Conservation (phyloP, 129 eudicot species). For the Rutidosis leptorrhynchoides region DNA sequence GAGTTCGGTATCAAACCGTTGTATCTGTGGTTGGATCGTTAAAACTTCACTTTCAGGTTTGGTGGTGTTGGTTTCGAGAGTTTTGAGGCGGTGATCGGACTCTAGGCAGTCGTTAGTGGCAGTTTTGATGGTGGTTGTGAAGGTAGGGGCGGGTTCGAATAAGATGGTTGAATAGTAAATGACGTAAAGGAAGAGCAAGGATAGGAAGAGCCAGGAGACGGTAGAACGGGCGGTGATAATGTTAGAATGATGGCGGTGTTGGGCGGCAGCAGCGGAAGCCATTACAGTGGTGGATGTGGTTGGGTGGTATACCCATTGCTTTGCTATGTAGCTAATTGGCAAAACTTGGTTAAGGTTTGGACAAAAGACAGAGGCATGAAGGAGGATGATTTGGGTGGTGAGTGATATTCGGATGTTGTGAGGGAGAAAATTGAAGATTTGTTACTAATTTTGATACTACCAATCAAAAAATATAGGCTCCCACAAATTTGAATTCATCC, state of each 20-base stretch:
- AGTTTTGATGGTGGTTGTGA: constrained; percentile 23
- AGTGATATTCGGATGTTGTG: constrained; percentile 37
- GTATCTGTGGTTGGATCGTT: constrained; percentile 13
- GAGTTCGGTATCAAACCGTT: constrained; percentile 32
- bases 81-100: constrained; percentile 3
- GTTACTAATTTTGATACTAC: constrained; percentile 14
- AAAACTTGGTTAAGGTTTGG: constrained; percentile 17
- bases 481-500: constrained; percentile 14
- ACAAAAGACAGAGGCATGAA: constrained; percentile 21
- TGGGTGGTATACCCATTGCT: constrained; percentile 36
- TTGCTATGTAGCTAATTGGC: constrained; percentile 24
- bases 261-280: constrained; percentile 24
- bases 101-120: constrained; percentile 15
- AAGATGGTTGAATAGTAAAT: constrained; percentile 38
- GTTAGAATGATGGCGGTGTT: constrained; percentile 33
- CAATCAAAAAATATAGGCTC: constrained; percentile 30
- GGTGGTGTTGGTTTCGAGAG: constrained; percentile 19
- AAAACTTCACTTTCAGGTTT: constrained; percentile 7
- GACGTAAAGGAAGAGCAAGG: constrained; percentile 32
- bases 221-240: constrained; percentile 25
- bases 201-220: constrained; percentile 34
- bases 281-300: constrained; percentile 30
- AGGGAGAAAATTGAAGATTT: constrained; percentile 30
- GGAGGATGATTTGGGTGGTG: constrained; percentile 20
- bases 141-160: constrained; percentile 31